Percentiles rank a stretch among this genome's conserved stretches.
These are phyloP conservation scores for Eucalyptus curtisii DNA, from an alignment of 345 rosid species.

Conservation along the genomic window DNA sequence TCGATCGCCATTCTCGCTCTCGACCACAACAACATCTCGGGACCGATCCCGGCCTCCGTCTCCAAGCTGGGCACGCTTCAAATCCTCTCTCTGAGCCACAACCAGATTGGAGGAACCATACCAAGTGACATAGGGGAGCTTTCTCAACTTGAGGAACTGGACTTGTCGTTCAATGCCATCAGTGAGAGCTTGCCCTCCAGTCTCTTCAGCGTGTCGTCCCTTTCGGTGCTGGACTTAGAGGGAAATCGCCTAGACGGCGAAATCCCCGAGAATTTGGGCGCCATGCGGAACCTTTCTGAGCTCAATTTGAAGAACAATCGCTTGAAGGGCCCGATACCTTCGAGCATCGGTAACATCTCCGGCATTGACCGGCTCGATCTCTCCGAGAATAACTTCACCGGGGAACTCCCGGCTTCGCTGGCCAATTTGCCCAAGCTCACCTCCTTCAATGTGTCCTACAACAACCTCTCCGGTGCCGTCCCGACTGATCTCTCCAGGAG, in stretches of 20 bases:
- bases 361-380: slow-evolving; percentile 46
- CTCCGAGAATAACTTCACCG: slow-evolving; percentile 58
- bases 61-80: slow-evolving; percentile 34
- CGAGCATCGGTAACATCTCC: slow-evolving; percentile 41
- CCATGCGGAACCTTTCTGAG: slow-evolving; percentile 41
- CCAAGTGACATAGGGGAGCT: slow-evolving; percentile 37
- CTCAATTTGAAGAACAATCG: slow-evolving; percentile 53
- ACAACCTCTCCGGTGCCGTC: slow-evolving; percentile 76
- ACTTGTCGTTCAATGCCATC: slow-evolving; percentile 61
- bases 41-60: slow-evolving; percentile 51
- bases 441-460: slow-evolving; percentile 78
- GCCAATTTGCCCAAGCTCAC: slow-evolving; percentile 39
- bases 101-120: slow-evolving; percentile 43
- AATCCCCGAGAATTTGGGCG: slow-evolving; percentile 39
- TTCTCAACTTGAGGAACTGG: slow-evolving; percentile 36
- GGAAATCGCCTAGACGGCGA: slow-evolving; percentile 32
- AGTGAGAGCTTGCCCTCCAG: slow-evolving; percentile 61
- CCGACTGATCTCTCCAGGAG: slow-evolving; percentile 49
- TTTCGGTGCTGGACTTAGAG: slow-evolving; percentile 38
- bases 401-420: slow-evolving; percentile 57
- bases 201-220: slow-evolving; percentile 44
- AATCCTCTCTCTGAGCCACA: slow-evolving; percentile 43
- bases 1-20: slow-evolving; percentile 62
- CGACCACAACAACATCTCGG: slow-evolving; percentile 66
- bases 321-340: slow-evolving; percentile 51